phyloP scores from a whole-genome alignment of 164 flowering plant genomes.

The Aristolochia californica region DNA sequence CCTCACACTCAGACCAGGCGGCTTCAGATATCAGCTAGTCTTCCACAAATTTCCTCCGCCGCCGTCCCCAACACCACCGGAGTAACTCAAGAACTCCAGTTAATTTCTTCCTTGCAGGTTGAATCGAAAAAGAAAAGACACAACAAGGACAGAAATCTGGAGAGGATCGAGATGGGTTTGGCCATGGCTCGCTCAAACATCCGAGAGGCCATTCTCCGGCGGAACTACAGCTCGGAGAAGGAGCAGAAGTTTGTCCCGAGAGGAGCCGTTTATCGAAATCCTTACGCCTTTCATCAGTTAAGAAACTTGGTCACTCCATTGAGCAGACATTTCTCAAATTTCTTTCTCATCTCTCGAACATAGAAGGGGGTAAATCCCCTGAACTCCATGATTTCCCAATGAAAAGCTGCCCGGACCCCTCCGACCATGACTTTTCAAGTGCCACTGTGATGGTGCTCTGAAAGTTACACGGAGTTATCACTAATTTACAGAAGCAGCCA shows the following conservation, averaged over 20 bases:
- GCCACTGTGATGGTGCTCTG: too few relatives aligned
- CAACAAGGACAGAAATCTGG: neutral
- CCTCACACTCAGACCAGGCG: neutral
- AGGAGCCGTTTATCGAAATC: constrained; percentile 42
- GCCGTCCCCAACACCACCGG: neutral
- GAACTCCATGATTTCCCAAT: too few relatives aligned
- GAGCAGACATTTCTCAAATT: too few relatives aligned
- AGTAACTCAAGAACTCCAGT: too few relatives aligned
- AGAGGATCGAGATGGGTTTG: constrained; percentile 31
- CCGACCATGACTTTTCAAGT: too few relatives aligned
- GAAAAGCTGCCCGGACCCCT: too few relatives aligned
- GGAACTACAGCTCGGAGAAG: constrained; percentile 1
- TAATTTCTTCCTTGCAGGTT: too few relatives aligned
- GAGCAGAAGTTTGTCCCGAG: constrained; percentile 5
- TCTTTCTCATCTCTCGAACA: too few relatives aligned
- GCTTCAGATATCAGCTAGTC: neutral
- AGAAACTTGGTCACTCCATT: too few relatives aligned
- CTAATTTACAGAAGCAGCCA: too few relatives aligned
- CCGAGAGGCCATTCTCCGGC: constrained; percentile 16
- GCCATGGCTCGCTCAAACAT: constrained; percentile 45
- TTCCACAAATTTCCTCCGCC: neutral
- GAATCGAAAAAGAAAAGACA: neutral
- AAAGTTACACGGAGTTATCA: too few relatives aligned
- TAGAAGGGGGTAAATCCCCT: too few relatives aligned
- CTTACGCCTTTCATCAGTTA: constrained; percentile 49